Percentiles rank a stretch among this genome's conserved stretches.
phyloP scores from a whole-genome alignment of 169 alveolate genomes.

The Hepatocystis sp. region DNA sequence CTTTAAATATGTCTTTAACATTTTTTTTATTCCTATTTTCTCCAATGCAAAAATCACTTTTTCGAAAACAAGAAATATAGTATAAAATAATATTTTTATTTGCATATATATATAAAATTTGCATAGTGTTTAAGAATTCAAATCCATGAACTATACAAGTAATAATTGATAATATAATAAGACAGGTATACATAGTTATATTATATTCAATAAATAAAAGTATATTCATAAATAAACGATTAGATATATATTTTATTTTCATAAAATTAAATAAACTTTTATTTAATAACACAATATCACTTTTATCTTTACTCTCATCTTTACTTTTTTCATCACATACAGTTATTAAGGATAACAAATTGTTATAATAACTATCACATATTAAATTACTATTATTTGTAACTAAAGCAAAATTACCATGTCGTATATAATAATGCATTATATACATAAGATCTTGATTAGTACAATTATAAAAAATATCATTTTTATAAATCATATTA shows the following conservation, averaged over 20 bases:
- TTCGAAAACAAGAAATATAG: constrained; percentile 61
- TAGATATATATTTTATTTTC: constrained; percentile 41
- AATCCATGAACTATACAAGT: constrained; percentile 44
- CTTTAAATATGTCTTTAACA: constrained; percentile 19
- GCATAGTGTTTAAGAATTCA: constrained; percentile 48
- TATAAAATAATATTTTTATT: constrained; percentile 43
- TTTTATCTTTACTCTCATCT: constrained; percentile 26
- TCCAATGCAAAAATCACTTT: constrained; percentile 23
- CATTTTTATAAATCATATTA: constrained; percentile 4
- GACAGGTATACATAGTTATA: constrained; percentile 28
- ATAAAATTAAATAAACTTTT: constrained; percentile 53
- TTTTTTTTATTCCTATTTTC: constrained; percentile 10
- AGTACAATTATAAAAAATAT: constrained; percentile 38
- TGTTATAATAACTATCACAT: neutral
- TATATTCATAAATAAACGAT: constrained; percentile 36
- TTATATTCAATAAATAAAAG: constrained; percentile 36
- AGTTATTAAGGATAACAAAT: constrained; percentile 6
- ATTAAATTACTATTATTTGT: constrained; percentile 21
- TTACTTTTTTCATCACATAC: constrained; percentile 47
- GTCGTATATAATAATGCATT: constrained; percentile 3
- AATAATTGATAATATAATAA: constrained; percentile 29
- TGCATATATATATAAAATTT: constrained; percentile 46
- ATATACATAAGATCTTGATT: constrained; percentile 3
- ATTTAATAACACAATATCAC: constrained; percentile 51
- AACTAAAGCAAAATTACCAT: constrained; percentile 19